Percentiles rank a stretch among this genome's conserved stretches.
phyloP scores from a whole-genome alignment of 148 eudicot genomes.

The Silene latifolia region DNA sequence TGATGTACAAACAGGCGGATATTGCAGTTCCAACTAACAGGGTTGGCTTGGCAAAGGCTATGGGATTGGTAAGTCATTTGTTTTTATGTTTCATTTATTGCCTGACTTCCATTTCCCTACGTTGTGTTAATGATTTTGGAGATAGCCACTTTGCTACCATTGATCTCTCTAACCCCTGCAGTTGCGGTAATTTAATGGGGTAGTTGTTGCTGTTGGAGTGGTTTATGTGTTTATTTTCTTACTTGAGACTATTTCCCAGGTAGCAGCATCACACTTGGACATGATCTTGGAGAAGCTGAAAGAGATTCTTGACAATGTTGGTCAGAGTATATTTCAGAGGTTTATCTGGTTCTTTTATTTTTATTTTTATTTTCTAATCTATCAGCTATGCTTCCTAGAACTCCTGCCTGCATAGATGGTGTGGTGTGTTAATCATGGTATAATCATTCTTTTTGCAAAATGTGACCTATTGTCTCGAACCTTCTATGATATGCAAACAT shows the following conservation, averaged over 20 bases:
- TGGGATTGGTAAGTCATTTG: constrained; percentile 70
- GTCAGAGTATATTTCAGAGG: constrained; percentile 82
- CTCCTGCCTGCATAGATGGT: background rate
- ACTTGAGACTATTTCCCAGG: constrained; percentile 35
- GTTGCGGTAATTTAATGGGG: background rate
- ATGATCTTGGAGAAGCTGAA: constrained; percentile 90
- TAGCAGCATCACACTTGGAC: constrained; percentile 90
- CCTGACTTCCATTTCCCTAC: background rate
- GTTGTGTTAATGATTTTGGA: constrained; percentile 9
- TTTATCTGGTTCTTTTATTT: constrained; percentile 18
- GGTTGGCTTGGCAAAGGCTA: constrained; percentile 95
- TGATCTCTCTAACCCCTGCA: constrained; percentile 1
- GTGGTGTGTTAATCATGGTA: background rate
- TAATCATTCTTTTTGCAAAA: background rate
- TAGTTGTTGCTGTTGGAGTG: background rate
- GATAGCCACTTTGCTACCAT: background rate
- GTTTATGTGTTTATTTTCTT: background rate
- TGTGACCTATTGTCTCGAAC: background rate
- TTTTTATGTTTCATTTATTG: background rate
- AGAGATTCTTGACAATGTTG: constrained; percentile 80
- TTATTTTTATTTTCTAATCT: background rate
- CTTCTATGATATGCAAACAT: background rate
- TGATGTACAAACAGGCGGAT: constrained; percentile 80
- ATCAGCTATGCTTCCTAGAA: background rate
- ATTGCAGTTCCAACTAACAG: constrained; percentile 78